Conservation (phyloP, 2,329 filamentous ascomycete species). For the Didymella glomerata region DNA sequence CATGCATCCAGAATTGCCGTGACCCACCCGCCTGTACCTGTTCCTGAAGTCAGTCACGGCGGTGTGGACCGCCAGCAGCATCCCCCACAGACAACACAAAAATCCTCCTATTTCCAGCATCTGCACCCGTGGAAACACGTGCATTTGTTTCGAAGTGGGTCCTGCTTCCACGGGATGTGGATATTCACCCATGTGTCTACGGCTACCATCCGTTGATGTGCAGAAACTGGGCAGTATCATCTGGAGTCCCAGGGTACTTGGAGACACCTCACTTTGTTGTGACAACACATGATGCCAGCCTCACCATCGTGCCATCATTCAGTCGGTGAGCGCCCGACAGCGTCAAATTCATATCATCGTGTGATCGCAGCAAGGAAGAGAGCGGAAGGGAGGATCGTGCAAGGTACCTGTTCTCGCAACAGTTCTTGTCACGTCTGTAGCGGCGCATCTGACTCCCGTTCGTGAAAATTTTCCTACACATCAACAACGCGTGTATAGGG, state of each 20-base stretch:
- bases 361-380: constrained; percentile 23
- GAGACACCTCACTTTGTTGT: constrained; percentile 12
- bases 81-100: constrained; percentile 36
- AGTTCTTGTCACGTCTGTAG: constrained; percentile 22
- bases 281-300: constrained; percentile 21
- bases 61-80: constrained; percentile 42
- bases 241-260: constrained; percentile 20
- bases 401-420: constrained; percentile 11
- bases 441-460: constrained; percentile 22
- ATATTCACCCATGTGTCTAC: constrained; percentile 24
- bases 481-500: constrained; percentile 24
- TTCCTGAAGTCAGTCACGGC: constrained; percentile 38
- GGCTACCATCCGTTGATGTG: constrained; percentile 30
- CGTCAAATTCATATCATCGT: constrained; percentile 18
- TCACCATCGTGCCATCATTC: constrained; percentile 14
- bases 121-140: constrained; percentile 32
- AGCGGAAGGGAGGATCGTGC: constrained; percentile 5
- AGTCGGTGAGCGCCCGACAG: constrained; percentile 19
- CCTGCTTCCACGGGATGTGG: constrained; percentile 29
- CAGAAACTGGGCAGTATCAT: constrained; percentile 26
- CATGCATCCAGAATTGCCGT: constrained; percentile 30
- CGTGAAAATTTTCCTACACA: constrained; percentile 34
- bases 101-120: constrained; percentile 13
- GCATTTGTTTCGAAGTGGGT: constrained; percentile 19
- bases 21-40: constrained; percentile 39